Base-by-base conservation (phyloP, 257 asterid species). In the Primulina huaijiensis region DNA sequence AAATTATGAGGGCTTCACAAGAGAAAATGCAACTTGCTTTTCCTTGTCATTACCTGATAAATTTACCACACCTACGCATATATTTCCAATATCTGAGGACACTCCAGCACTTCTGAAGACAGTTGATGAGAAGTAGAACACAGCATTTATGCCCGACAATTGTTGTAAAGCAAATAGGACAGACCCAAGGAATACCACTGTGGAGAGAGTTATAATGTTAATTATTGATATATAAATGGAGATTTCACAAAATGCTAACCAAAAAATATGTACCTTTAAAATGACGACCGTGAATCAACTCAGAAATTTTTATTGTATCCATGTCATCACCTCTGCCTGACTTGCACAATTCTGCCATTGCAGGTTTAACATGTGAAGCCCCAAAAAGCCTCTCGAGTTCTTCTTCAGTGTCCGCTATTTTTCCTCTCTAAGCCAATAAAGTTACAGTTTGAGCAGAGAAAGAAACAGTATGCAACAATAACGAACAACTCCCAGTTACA, bases 101-200 rank as follows among this genome's bases (percentile, higher is more conserved):
- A 92, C 95, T 67, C 95, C 98, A 76, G 93, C 97, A 69, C 85
- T 85, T 77, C n/a, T 88, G 74, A 92, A 92, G 58, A 90, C 95
- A 55, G 95, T 83, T 64, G 98, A 92, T 70, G 98, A 92, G 85
- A 92, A 92, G 82, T 83, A 92, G 80, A 92, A 92, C 33, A 92
- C 95, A n/a, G 98, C 96, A 80, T 92, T 92, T 81, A 92, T 90
- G 63, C 98, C 98, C 59, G 98, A 92, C 62, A 92, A 83, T 80
- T 92, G 97, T 82, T 92, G 97, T 75, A 88, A 76, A 38, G 96
- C 96, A 81, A 80, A 90, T 65, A 92, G 82, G 71, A 73, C 78
- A 33, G 97, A 87, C 58, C 97, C 97, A 60, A 86, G 77, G 74
- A 82, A 87, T 67, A 92, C 93, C 80, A 88, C 97, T 92, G 96